Evolutionary conservation across 371 early-diverging fungal species (phyloP), one percentile per base, ranked within the genome.

Genomic region (Entomophthora muscae): DNA sequence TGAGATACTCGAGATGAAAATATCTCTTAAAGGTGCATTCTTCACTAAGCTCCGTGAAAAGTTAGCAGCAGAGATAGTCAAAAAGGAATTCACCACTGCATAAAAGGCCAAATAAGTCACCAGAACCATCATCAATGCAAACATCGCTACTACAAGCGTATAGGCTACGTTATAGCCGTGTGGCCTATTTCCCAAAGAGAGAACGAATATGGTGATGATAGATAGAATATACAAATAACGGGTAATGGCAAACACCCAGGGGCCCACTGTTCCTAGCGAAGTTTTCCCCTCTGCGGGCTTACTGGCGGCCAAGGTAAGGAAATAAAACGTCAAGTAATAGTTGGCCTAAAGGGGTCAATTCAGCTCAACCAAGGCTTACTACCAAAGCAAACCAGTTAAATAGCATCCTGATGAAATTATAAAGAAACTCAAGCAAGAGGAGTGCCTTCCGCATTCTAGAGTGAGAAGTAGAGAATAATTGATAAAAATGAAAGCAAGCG

Each of bases 311-410:
- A 88, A 42, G 13, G 76, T 74, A 33, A 91, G 69, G 70, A 90
- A 88, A 69, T 73, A 86, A 72, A 89, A 93, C 21, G 85, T 83
- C 53, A 95, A 79, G 71, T 88, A 86, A 65, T 83, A 82, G 67
- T 84, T 84, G 33, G 79, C 86, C 81, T 78, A 70, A 58, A 28
- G 51, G 61, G 65, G 32, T 63, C 63, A 17, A 23, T 17, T 27
- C 26, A 24, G 17, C 13, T 1, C 13, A 23, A 42, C 5, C 17
- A 42, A 17, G 42, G 42, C 17, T 5, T 10, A 5, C 10, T 42
- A 42, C 42, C 69, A 90, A 69, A 2, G 83, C 75, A 63, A 91
- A 80, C 89, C 89, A 91, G 66, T 82, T 83, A 70, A 91, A 89
- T 0, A 85, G 66, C 65, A 90, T 73, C 53, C 71, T 82, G 64